Evolutionary conservation across 2,329 filamentous ascomycete genomes (phyloP).

Genomic region (Fusarium euwallaceae): DNA sequence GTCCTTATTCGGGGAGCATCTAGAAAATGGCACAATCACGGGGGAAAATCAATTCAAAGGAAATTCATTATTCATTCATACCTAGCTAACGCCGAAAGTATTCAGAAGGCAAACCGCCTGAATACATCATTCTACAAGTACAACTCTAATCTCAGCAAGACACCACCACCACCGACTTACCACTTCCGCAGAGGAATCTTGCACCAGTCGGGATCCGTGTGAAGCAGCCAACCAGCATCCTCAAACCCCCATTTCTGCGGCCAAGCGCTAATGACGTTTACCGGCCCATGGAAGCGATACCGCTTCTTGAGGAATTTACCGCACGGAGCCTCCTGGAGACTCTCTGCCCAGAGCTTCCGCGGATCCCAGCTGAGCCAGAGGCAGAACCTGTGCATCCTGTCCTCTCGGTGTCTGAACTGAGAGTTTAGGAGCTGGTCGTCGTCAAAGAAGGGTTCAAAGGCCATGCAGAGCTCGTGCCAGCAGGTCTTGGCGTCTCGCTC

Average conservation of each 20-base stretch:
- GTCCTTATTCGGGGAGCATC: not conserved
- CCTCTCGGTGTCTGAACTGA: not conserved
- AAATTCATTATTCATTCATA: not conserved
- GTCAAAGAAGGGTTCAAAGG: not conserved
- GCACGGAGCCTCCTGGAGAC: not conserved
- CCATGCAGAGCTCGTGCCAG: not conserved
- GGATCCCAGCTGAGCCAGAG: not conserved
- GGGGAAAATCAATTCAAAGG: not conserved
- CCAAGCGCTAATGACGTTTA: not conserved
- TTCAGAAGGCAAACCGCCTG: not conserved
- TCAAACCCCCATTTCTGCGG: not conserved
- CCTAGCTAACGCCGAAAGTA: not conserved
- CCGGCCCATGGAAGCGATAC: not conserved
- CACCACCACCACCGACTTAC: not conserved
- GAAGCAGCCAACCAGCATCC: not conserved
- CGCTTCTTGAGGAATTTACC: not conserved
- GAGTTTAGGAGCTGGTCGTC: not conserved
- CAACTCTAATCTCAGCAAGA: not conserved
- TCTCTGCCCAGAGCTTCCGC: not conserved
- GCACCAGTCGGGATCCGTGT: not conserved
- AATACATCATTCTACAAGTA: not conserved
- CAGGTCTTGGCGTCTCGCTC: not conserved
- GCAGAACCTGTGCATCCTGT: not conserved
- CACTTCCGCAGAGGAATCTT: not conserved
- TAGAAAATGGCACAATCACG: not conserved